Evolutionary conservation across 2,329 filamentous ascomycete genomes (phyloP).

Genomic region (Apiospora rasikravindrae): DNA sequence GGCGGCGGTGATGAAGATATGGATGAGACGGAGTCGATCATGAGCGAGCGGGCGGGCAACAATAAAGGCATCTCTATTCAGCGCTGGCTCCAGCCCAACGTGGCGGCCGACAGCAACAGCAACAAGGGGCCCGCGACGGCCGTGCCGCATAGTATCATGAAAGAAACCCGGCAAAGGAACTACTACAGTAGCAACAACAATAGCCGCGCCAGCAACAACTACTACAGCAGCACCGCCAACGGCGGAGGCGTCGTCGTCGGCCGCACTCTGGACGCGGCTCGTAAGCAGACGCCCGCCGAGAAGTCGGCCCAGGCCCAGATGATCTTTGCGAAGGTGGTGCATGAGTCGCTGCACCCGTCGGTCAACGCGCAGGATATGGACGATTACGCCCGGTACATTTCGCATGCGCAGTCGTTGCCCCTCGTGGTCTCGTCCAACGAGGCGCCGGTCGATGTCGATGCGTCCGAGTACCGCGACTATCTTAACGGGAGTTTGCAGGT

Average conservation of each 20-base stretch:
- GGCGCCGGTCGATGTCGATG: conserved; percentile 62
- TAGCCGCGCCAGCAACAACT: conserved; percentile 21
- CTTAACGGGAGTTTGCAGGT: conserved; percentile 71
- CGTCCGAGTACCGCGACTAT: conserved; percentile 78
- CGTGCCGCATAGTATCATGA: conserved; percentile 60
- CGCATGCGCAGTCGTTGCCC: conserved; percentile 86
- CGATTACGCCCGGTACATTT: conserved; percentile 89
- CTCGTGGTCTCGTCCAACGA: conserved; percentile 78
- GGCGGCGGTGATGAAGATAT: conserved; percentile 44
- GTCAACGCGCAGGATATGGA: conserved; percentile 78
- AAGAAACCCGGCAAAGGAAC: conserved; percentile 44
- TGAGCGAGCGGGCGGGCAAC: conserved; percentile 45
- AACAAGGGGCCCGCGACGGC: conserved; percentile 32
- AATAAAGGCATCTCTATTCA: conserved; percentile 60
- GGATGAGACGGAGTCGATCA: conserved; percentile 46
- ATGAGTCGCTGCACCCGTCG: conserved; percentile 83
- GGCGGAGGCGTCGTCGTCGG: not conserved
- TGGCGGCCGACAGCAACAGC: conserved; percentile 41
- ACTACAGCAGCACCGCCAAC: not conserved
- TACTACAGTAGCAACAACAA: conserved; percentile 25
- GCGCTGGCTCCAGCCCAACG: conserved; percentile 63
- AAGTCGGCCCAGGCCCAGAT: conserved; percentile 85
- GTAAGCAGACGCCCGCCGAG: conserved; percentile 67
- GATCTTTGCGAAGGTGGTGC: conserved; percentile 86
- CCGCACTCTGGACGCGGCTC: conserved; percentile 30